Conservation (phyloP, 2,329 filamentous ascomycete genomes). For the Sporothrix luriei region DNA sequence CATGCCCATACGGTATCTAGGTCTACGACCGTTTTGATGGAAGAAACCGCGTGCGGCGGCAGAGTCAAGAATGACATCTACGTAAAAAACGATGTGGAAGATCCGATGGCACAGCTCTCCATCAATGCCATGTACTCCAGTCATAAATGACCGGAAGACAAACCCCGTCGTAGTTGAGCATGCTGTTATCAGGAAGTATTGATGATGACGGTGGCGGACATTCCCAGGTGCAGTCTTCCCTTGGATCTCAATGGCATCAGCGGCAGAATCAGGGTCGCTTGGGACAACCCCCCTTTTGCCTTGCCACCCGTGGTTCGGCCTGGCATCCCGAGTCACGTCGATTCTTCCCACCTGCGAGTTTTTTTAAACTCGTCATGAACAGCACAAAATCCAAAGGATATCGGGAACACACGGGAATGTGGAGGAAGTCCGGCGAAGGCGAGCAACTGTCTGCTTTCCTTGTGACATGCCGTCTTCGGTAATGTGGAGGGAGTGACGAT, state of each 20-base stretch:
- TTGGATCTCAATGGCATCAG: background rate
- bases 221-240: background rate
- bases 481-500: background rate
- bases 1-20: constrained; percentile 6
- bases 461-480: background rate
- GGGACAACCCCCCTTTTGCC: background rate
- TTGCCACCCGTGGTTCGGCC: background rate
- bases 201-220: background rate
- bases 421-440: background rate
- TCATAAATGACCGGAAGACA: background rate
- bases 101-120: background rate
- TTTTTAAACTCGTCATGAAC: background rate
- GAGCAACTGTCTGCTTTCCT: background rate
- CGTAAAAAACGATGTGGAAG: background rate
- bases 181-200: background rate
- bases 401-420: background rate
- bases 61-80: background rate
- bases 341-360: too few species aligned
- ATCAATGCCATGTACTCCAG: background rate
- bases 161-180: background rate
- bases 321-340: background rate
- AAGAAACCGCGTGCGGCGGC: background rate
- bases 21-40: background rate
- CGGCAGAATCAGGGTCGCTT: background rate
- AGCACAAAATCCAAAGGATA: background rate